These are phyloP conservation scores for Diaporthe longicolla DNA, from an alignment of 2,329 filamentous ascomycete genomes.

Conservation along the genomic window DNA sequence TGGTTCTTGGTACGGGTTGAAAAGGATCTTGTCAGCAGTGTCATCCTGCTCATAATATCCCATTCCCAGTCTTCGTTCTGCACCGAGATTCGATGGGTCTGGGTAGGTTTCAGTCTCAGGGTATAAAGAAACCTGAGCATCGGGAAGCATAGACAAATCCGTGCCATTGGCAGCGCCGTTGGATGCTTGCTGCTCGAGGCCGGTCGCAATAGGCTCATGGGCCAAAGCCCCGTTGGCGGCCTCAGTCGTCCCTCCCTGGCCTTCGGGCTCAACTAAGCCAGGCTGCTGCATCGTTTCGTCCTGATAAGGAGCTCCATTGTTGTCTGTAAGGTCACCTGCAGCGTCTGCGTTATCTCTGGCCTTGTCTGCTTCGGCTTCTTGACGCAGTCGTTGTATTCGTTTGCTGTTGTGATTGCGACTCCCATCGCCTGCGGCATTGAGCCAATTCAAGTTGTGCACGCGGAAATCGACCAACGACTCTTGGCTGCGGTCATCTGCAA, in stretches of 20 bases:
- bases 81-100: conserved; percentile 62
- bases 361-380: conserved; percentile 71
- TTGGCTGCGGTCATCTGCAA: conserved; percentile 92
- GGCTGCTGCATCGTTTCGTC: conserved; percentile 49
- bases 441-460: conserved; percentile 88
- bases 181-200: conserved; percentile 42
- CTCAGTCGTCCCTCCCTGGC: conserved; percentile 53
- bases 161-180: conserved; percentile 48
- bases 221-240: conserved; percentile 37
- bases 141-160: conserved; percentile 43
- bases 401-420: conserved; percentile 69
- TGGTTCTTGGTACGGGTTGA: conserved; percentile 70
- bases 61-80: conserved; percentile 69
- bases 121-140: conserved; percentile 30
- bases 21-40: conserved; percentile 70
- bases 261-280: conserved; percentile 49
- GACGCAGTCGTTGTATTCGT: conserved; percentile 69
- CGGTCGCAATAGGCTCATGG: conserved; percentile 3
- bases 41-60: conserved; percentile 74
- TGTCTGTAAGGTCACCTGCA: conserved; percentile 45
- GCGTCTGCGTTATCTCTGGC: conserved; percentile 58
- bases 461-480: conserved; percentile 93
- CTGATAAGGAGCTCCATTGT: conserved; percentile 48
- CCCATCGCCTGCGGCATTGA: conserved; percentile 73
- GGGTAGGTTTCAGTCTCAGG: conserved; percentile 56